These are phyloP conservation scores for Diaporthe sp. DNA, from an alignment of 2,329 filamentous ascomycete species.

Conservation along the genomic window DNA sequence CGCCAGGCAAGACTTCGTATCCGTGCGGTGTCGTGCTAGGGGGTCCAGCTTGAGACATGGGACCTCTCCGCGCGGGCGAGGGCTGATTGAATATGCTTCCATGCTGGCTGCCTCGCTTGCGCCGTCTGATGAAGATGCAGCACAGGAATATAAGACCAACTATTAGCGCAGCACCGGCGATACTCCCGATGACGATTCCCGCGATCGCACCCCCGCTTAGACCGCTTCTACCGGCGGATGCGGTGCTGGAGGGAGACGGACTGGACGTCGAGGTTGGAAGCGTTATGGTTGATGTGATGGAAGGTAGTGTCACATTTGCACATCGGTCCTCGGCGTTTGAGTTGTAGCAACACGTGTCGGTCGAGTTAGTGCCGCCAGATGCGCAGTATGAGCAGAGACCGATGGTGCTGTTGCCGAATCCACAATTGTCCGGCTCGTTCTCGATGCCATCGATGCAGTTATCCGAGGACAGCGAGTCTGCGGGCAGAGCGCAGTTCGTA, in stretches of 20 bases:
- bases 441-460: conserved; percentile 81
- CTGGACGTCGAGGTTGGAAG: conserved; percentile 65
- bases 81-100: conserved; percentile 92
- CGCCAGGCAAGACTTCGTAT: conserved; percentile 85
- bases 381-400: conserved; percentile 92
- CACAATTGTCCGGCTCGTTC: conserved; percentile 91
- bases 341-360: conserved; percentile 94
- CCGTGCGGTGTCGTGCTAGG: conserved; percentile 59
- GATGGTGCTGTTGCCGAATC: conserved; percentile 78
- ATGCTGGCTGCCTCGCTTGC: conserved; percentile 71
- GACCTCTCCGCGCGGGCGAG: conserved; percentile 74
- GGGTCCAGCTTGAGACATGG: conserved; percentile 56
- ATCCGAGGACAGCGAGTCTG: conserved; percentile 79
- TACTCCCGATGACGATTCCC: conserved; percentile 86
- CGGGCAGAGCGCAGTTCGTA: conserved; percentile 86
- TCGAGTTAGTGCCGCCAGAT: conserved; percentile 87
- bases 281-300: conserved; percentile 77
- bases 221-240: conserved; percentile 50
- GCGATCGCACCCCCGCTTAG: conserved; percentile 91
- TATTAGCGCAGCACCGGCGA: conserved; percentile 80
- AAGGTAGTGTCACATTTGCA: conserved; percentile 81
- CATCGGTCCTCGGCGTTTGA: conserved; percentile 83
- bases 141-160: conserved; percentile 79
- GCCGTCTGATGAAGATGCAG: conserved; percentile 63
- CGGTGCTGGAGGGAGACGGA: conserved; percentile 56